Conservation (phyloP, 176 grass and related monocot species). For the Ensete ventricosum region DNA sequence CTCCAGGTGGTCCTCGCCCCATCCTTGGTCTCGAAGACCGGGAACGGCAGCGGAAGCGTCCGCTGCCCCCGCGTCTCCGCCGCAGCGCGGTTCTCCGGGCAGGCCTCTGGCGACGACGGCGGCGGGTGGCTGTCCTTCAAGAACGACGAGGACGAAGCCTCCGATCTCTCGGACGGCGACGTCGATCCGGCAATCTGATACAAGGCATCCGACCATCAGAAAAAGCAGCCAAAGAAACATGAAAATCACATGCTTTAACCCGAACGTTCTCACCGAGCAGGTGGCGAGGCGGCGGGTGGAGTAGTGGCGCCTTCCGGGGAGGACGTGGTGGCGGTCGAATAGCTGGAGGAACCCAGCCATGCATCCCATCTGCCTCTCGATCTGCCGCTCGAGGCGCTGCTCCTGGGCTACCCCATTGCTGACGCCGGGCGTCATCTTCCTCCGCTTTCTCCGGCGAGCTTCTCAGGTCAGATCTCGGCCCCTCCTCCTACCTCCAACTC, state of each 20-base stretch:
- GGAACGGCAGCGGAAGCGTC: constrained; percentile 36
- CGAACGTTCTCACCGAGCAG: constrained; percentile 3
- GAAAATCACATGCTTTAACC: background rate
- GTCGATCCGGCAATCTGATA: constrained; percentile 47
- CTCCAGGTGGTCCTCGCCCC: constrained; percentile 3
- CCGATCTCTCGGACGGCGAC: constrained; percentile 76
- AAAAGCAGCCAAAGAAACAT: background rate
- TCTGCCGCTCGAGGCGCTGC: constrained; percentile 38
- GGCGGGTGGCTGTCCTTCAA: constrained; percentile 21
- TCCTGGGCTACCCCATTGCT: constrained; percentile 27
- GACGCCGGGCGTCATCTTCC: constrained; percentile 13
- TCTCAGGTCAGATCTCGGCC: background rate
- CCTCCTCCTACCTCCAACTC: background rate
- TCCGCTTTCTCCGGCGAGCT: background rate
- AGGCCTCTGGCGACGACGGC: constrained; percentile 36
- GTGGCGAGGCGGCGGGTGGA: constrained; percentile 7
- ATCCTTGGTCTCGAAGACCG: constrained; percentile 13
- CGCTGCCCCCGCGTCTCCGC: constrained; percentile 18
- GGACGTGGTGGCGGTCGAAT: constrained; percentile 61
- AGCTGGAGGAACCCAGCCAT: constrained; percentile 77
- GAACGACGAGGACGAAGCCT: constrained; percentile 33
- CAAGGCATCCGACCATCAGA: background rate
- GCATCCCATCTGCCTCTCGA: constrained; percentile 62
- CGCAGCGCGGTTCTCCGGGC: background rate
- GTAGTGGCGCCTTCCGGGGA: constrained; percentile 7